phyloP scores from a whole-genome alignment of 1,139 yeast species.

The Kodamaea suecica region DNA sequence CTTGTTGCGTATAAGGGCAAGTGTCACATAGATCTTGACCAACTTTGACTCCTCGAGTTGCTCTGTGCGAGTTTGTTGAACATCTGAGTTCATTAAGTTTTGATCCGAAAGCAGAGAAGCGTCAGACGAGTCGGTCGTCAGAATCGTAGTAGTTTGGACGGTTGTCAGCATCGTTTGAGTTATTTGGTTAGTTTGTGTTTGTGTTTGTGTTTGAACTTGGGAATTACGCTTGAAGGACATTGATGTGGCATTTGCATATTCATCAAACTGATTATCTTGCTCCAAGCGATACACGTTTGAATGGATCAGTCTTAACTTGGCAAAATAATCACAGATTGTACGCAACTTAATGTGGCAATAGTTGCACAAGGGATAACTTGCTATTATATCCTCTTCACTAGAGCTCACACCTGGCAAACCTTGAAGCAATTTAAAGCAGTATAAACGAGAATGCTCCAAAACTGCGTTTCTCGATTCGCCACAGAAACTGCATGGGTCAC shows the following conservation, averaged over 20 bases:
- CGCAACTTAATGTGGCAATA: conserved; percentile 78
- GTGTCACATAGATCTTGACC: conserved; percentile 22
- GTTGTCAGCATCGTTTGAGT: background rate
- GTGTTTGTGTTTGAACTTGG: conserved; percentile 3
- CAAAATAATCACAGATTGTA: conserved; percentile 73
- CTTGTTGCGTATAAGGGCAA: conserved; percentile 34
- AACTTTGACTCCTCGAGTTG: conserved; percentile 20
- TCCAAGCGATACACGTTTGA: conserved; percentile 43
- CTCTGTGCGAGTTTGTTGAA: conserved; percentile 13
- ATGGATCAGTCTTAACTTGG: conserved; percentile 65
- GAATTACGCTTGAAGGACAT: conserved; percentile 21
- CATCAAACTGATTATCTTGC: conserved; percentile 25
- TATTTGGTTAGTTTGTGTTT: background rate
- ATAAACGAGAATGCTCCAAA: conserved; percentile 74
- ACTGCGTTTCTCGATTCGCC: conserved; percentile 70
- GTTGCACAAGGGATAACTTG: conserved; percentile 72
- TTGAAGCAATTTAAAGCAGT: conserved; percentile 52
- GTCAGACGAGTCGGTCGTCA: conserved; percentile 3
- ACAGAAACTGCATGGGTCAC: conserved; percentile 76
- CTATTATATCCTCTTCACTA: conserved; percentile 27
- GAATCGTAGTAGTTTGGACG: background rate
- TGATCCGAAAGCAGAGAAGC: conserved; percentile 7
- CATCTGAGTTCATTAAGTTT: conserved; percentile 11
- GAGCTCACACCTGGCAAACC: conserved; percentile 12
- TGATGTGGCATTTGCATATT: conserved; percentile 14